Evolutionary conservation across 108 stramenopile species (phyloP).

Genomic region (Cylindrotheca fusiformis): DNA sequence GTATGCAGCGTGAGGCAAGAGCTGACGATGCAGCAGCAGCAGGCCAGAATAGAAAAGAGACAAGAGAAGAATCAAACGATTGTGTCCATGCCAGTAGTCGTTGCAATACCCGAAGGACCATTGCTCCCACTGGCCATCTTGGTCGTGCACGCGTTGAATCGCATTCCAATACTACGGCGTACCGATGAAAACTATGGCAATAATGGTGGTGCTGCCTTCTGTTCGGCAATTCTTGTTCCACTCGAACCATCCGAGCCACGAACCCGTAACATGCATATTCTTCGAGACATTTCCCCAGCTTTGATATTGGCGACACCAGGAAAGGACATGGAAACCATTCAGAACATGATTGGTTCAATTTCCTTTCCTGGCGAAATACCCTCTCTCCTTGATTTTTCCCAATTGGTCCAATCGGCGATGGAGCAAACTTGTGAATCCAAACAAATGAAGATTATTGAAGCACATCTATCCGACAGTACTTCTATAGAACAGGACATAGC

Average conservation of each 20-base stretch:
- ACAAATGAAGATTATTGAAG: neutral
- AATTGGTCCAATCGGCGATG: neutral
- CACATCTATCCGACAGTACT: neutral
- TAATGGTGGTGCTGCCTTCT: neutral
- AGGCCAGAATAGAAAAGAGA: too few relatives aligned
- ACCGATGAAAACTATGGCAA: too few relatives aligned
- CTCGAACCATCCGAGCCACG: conserved; percentile 72
- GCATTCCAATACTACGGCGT: too few relatives aligned
- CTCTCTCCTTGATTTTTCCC: neutral
- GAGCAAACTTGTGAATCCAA: neutral
- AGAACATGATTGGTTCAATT: conserved; percentile 7
- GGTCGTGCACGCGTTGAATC: conserved; percentile 65
- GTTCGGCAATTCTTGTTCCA: conserved; percentile 48
- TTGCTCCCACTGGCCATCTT: conserved; percentile 66
- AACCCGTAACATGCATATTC: conserved; percentile 58
- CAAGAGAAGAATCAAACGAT: neutral
- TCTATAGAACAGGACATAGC: neutral
- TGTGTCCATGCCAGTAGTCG: conserved; percentile 36
- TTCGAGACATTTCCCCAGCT: conserved; percentile 53
- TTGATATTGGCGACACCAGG: conserved; percentile 47
- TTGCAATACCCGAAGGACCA: conserved; percentile 84
- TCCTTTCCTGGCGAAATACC: neutral
- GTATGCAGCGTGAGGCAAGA: neutral
- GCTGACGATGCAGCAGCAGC: neutral
- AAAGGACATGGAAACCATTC: conserved; percentile 27